Base-by-base conservation (phyloP, 2,329 filamentous ascomycete species). In the Amesomyces nigricolor region DNA sequence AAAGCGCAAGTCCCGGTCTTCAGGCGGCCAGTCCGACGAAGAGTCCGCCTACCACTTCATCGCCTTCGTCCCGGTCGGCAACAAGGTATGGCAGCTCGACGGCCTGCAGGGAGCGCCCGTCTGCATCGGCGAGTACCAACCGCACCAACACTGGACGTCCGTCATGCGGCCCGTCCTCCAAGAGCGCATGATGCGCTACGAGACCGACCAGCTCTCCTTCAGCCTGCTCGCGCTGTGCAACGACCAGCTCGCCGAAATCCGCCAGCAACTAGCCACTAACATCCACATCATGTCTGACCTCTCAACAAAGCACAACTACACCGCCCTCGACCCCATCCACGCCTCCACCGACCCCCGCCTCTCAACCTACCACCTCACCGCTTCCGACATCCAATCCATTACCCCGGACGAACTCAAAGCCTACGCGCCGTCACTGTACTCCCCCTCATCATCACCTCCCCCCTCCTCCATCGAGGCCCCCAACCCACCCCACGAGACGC, bases 31-130 rank as follows among this genome's bases (percentile, higher is more conserved):
- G 73, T 56, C 69, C 3, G 47, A 79, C 6, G 72, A 77, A 0
- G 81, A 88, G n/a, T 78, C 80, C 11, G 85, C 82, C 0, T 94
- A 87, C 66, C 92, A 97, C 67, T 97, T 94, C 69, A 87, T 95
- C 60, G 91, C 91, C 6, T 96, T 92, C 66, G 84, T 96, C 30
- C 89, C 89, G 2, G 80, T 84, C 13, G 77, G 80, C n/a, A 85
- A 82, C 2, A 75, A 82, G 54, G 80, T 96, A 13, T 96, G 90
- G 90, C 89, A 91, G 68, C 82, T 97, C 5, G 92, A 97, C 69
- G 92, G 92, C 4, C 75, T 96, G 19, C 84, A 91, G 67, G 75
- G 75, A 42, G 82, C 85, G 60, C 92, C 90, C 3, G 78, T 83
- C 35, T 79, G 77, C 54, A 74, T 91, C 54, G 86, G 85, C 72